phyloP scores from a whole-genome alignment of 176 grass and related monocot genomes.

The Oryza glumipatula region DNA sequence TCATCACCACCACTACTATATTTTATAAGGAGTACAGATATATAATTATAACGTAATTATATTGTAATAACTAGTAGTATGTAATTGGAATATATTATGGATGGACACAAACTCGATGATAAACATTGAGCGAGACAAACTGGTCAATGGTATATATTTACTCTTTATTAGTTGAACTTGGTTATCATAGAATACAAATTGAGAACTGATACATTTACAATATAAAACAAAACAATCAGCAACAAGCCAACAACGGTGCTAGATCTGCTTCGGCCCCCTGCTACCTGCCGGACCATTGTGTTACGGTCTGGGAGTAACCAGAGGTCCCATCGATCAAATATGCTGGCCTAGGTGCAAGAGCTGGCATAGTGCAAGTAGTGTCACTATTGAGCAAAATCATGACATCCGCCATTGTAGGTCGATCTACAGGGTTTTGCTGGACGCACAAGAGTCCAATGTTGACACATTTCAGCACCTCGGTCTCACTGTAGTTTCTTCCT shows the following conservation, averaged over 20 bases:
- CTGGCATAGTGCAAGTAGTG: slow-evolving; percentile 12
- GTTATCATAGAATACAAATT: neutral
- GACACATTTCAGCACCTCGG: slow-evolving; percentile 42
- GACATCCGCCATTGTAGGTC: slow-evolving; percentile 54
- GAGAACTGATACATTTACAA: neutral
- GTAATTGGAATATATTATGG: too few relatives aligned
- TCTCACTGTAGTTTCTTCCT: slow-evolving; percentile 16
- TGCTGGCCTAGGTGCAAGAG: slow-evolving; percentile 17
- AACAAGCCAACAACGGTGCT: neutral
- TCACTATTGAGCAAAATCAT: slow-evolving; percentile 50
- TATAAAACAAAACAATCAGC: neutral
- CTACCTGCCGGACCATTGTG: neutral
- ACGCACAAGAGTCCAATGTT: slow-evolving; percentile 57
- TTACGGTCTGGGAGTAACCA: neutral
- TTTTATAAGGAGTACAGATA: too few relatives aligned
- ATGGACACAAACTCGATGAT: too few relatives aligned
- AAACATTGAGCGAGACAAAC: neutral
- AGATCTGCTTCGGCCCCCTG: neutral
- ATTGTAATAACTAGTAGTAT: too few relatives aligned
- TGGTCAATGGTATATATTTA: neutral
- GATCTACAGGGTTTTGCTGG: slow-evolving; percentile 50
- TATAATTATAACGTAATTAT: too few relatives aligned
- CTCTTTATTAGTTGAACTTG: neutral
- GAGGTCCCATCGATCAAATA: slow-evolving; percentile 38
- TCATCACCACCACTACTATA: too few relatives aligned